Conservation (phyloP, 2,329 filamentous ascomycete species). For the Alternaria burnsii region DNA sequence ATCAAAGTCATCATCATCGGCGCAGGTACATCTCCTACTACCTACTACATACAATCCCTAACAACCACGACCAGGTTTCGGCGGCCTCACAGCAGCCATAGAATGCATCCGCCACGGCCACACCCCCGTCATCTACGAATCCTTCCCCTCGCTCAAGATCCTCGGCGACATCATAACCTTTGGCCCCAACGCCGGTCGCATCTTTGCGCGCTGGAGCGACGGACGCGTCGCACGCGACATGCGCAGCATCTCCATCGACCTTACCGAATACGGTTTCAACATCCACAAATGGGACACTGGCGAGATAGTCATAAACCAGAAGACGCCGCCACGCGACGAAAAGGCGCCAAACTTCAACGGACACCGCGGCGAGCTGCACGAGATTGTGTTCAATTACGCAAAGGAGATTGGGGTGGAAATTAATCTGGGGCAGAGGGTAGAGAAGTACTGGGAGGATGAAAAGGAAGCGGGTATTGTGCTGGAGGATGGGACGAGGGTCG, state of each 20-base stretch:
- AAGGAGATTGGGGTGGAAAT: conserved; percentile 64
- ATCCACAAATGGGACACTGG: conserved; percentile 69
- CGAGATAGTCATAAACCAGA: conserved; percentile 67
- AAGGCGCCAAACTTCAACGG: conserved; percentile 67
- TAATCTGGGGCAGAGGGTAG: conserved; percentile 61
- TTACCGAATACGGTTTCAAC: conserved; percentile 64
- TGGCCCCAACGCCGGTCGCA: conserved; percentile 67
- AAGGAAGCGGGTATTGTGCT: conserved; percentile 61
- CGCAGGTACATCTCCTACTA: conserved; percentile 44
- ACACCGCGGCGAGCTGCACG: conserved; percentile 68
- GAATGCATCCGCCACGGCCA: conserved; percentile 70
- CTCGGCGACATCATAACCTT: conserved; percentile 71
- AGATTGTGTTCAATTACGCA: conserved; percentile 67
- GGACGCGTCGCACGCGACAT: conserved; percentile 59
- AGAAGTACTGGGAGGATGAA: conserved; percentile 65
- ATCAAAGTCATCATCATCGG: conserved; percentile 64
- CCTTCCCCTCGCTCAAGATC: conserved; percentile 64
- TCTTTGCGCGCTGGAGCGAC: conserved; percentile 66
- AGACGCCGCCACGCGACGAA: conserved; percentile 54
- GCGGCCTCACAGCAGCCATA: conserved; percentile 68
- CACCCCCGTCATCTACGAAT: conserved; percentile 66
- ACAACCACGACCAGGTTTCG: conserved; percentile 59
- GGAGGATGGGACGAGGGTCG: conserved; percentile 57
- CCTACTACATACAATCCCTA: not conserved
- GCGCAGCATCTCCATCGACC: conserved; percentile 62